Conservation (phyloP, 108 stramenopile genomes). For the Halocafeteria seosinensis region DNA sequence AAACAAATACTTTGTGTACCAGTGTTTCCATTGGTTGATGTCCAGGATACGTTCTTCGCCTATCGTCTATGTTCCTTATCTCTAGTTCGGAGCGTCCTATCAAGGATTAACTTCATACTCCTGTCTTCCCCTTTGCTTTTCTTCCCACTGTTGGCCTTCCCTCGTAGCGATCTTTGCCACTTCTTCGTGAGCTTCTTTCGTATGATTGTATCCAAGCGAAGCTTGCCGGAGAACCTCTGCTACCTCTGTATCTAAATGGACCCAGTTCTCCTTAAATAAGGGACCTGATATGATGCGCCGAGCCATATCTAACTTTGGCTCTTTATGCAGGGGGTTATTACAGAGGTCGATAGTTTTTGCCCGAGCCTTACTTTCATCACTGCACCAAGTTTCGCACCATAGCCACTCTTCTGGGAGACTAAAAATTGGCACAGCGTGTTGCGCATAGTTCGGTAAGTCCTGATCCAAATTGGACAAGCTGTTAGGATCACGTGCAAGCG, state of each 20-base stretch:
- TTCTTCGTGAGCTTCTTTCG: too few relatives aligned
- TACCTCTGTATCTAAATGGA: constrained; percentile 83
- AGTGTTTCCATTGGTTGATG: too few relatives aligned
- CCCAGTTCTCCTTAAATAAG: constrained; percentile 89
- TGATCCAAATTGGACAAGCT: constrained; percentile 91
- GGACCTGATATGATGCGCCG: constrained; percentile 74
- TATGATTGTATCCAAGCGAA: too few relatives aligned
- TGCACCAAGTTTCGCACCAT: constrained; percentile 99
- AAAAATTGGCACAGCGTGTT: constrained; percentile 64
- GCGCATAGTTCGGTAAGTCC: constrained; percentile 93
- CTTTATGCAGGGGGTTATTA: constrained; percentile 95
- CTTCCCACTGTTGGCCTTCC: too few relatives aligned
- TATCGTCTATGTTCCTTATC: too few relatives aligned
- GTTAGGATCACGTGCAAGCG: constrained; percentile 75
- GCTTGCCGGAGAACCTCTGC: neutral
- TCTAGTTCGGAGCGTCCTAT: too few relatives aligned
- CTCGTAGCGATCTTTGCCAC: too few relatives aligned
- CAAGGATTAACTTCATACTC: too few relatives aligned
- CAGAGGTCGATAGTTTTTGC: constrained; percentile 99
- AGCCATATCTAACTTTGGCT: constrained; percentile 96
- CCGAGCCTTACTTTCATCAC: constrained; percentile 69
- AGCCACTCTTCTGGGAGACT: constrained; percentile 92
- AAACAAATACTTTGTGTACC: too few relatives aligned
- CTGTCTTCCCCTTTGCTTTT: too few relatives aligned
- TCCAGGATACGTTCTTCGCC: too few relatives aligned